A percentile compares a stretch with the other conserved stretches of the same genome.
These are phyloP conservation scores for Beauveria scarabaeidicola DNA, from an alignment of 2,329 filamentous ascomycete genomes.

Conservation along the genomic window DNA sequence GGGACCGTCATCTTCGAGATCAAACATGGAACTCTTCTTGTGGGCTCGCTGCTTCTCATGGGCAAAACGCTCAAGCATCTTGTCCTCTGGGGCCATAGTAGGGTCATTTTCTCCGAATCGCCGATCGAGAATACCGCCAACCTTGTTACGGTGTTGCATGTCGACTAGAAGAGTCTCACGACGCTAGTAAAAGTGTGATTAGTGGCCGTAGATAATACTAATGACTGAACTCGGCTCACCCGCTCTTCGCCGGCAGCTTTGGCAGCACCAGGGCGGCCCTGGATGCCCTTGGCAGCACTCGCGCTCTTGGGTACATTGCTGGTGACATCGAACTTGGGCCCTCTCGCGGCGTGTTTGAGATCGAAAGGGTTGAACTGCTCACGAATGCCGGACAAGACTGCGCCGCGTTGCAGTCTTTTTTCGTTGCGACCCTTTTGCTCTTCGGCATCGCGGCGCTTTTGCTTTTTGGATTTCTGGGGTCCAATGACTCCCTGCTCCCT, in stretches of 20 bases:
- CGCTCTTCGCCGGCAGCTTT: conserved; percentile 83
- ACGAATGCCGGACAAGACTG: conserved; percentile 75
- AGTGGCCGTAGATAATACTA: conserved; percentile 4
- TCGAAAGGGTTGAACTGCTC: conserved; percentile 99
- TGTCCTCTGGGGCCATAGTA: conserved; percentile 86
- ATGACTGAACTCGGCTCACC: conserved; percentile 34
- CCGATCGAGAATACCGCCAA: conserved; percentile 84
- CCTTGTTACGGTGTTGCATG: conserved; percentile 81
- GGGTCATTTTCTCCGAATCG: conserved; percentile 95
- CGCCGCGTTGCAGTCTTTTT: conserved; percentile 67
- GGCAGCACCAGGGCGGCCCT: conserved; percentile 71
- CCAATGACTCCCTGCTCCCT: conserved; percentile 83
- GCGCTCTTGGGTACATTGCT: conserved; percentile 50
- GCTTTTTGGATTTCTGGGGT: conserved; percentile 91
- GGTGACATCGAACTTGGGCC: conserved; percentile 78
- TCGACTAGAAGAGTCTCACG: conserved; percentile 79
- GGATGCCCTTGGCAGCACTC: conserved; percentile 48
- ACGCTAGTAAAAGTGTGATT: conserved; percentile 39
- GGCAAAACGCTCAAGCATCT: conserved; percentile 84
- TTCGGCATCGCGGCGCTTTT: conserved; percentile 67
- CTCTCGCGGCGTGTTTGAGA: conserved; percentile 68
- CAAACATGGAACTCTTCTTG: conserved; percentile 75
- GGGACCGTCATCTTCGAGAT: conserved; percentile 70
- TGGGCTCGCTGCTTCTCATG: conserved; percentile 73
- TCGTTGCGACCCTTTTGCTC: conserved; percentile 57